These are phyloP conservation scores for Botrytis paeoniae DNA, from an alignment of 2,329 filamentous ascomycete species.

Conservation along the genomic window DNA sequence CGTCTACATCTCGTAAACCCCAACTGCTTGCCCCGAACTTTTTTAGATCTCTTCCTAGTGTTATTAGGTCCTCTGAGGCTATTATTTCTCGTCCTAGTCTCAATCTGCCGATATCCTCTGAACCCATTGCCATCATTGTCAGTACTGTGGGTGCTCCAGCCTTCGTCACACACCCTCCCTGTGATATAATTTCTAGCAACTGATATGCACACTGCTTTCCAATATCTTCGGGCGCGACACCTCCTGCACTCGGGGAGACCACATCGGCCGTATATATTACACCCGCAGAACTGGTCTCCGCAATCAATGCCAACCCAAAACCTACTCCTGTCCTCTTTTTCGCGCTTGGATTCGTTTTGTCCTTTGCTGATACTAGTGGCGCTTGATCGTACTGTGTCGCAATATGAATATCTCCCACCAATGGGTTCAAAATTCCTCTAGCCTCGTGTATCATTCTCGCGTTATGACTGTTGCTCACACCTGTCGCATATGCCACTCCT, in stretches of 20 bases:
- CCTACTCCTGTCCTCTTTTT: conserved; percentile 77
- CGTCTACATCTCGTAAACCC: conserved; percentile 76
- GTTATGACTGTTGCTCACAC: conserved; percentile 90
- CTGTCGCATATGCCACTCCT: conserved; percentile 90
- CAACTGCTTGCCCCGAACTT: conserved; percentile 89
- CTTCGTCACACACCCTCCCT: conserved; percentile 76
- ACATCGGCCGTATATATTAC: conserved; percentile 87
- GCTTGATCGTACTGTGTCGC: conserved; percentile 74
- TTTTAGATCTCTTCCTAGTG: conserved; percentile 77
- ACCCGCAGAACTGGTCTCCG: conserved; percentile 79
- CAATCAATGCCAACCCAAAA: conserved; percentile 86
- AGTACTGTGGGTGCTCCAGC: conserved; percentile 73
- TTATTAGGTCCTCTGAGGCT: conserved; percentile 75
- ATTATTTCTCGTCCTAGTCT: conserved; percentile 78
- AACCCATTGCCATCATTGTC: conserved; percentile 95
- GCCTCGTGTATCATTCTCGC: conserved; percentile 91
- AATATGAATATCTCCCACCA: conserved; percentile 87
- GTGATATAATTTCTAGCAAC: conserved; percentile 75
- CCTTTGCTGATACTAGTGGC: conserved; percentile 52
- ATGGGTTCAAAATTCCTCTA: conserved; percentile 78
- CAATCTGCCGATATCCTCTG: conserved; percentile 88
- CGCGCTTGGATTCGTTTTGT: conserved; percentile 53
- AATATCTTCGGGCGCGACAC: conserved; percentile 83
- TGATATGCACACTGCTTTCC: conserved; percentile 87
- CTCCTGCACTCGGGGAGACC: conserved; percentile 70